Evolutionary conservation across 2,329 filamentous ascomycete genomes (phyloP), one percentile per base, ranked within the genome.

Genomic region (Talaromyces amestolkiae): DNA sequence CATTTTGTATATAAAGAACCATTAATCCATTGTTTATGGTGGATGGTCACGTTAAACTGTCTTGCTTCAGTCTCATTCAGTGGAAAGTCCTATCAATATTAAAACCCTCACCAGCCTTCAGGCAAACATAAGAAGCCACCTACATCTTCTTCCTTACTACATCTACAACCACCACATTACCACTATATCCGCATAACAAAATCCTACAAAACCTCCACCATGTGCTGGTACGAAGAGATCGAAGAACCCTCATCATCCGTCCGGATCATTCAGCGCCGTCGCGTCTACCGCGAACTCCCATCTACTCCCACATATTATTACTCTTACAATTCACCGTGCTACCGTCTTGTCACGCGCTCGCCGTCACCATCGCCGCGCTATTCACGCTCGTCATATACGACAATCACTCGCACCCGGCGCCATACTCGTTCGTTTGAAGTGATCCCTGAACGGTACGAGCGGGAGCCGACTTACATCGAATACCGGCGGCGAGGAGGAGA

Each of bases 191-290:
- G 39, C n/a, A 47, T 3, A 47, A 56, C 5, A 22, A 56, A 37
- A 37, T 10, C n/a, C 4, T 11, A 24, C 49, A 31, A 53, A 7
- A 13, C 11, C n/a, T 6, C 31, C 43, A 45, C 19, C 13, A 67
- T 67, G 66, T 67, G 66, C 63, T 67, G 60, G 39, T 58, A 54
- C 54, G 63, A 63, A 27, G 37, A 45, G 3, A 24, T 24, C 39
- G 54, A 65, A 37, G 66, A 61, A 4, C 49, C 60, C 27, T 27
- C 49, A 17, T 39, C 53, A 17, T 63, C 63, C 43, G 60, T 67
- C 45, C 43, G 59, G 10, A 24, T 67, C 47, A 39, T 67, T 41
- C 43, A 67, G 35, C 63, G 63, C 19, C 66, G 59, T 41, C 66
- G 51, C 19, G 51, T 58, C 22, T 65, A 63, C 35, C 27, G 33